These are phyloP conservation scores for Penicillium desertorum DNA, from an alignment of 495 filamentous ascomycete genomes.

Conservation along the genomic window DNA sequence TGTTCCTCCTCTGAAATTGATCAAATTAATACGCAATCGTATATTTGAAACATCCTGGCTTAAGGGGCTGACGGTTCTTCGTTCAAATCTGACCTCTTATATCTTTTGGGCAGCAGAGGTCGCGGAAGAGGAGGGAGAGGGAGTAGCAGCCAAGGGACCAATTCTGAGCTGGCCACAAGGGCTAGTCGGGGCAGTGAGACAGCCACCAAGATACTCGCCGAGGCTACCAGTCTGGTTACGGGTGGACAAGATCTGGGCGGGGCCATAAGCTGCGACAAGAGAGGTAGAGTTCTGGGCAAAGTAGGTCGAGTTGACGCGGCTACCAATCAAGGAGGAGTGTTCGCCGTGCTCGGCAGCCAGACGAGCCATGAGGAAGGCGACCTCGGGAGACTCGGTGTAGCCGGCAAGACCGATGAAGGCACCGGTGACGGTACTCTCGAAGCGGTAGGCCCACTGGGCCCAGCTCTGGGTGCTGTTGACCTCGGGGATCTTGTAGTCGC, in stretches of 20 bases:
- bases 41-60: neutral
- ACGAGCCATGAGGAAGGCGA: conserved; percentile 36
- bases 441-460: conserved; percentile 22
- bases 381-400: conserved; percentile 36
- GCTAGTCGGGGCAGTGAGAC: conserved; percentile 25
- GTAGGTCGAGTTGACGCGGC: conserved; percentile 21
- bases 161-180: conserved; percentile 29
- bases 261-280: conserved; percentile 29
- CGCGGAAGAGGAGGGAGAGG: conserved; percentile 14
- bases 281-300: conserved; percentile 31
- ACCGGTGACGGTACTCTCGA: conserved; percentile 30
- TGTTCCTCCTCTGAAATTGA: neutral
- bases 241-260: conserved; percentile 24
- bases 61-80: neutral
- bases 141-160: conserved; percentile 25
- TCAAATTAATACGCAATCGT: neutral
- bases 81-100: neutral
- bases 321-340: conserved; percentile 28
- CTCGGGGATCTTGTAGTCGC: conserved; percentile 27
- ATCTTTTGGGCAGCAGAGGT: neutral
- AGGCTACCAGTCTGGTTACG: conserved; percentile 30
- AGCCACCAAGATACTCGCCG: conserved; percentile 29
- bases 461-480: conserved; percentile 21
- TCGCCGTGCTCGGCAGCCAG: conserved; percentile 34
- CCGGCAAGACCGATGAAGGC: conserved; percentile 34